These are phyloP conservation scores for Bonia amplexicaulis DNA, from an alignment of 176 grass and related monocot species.

Conservation along the genomic window DNA sequence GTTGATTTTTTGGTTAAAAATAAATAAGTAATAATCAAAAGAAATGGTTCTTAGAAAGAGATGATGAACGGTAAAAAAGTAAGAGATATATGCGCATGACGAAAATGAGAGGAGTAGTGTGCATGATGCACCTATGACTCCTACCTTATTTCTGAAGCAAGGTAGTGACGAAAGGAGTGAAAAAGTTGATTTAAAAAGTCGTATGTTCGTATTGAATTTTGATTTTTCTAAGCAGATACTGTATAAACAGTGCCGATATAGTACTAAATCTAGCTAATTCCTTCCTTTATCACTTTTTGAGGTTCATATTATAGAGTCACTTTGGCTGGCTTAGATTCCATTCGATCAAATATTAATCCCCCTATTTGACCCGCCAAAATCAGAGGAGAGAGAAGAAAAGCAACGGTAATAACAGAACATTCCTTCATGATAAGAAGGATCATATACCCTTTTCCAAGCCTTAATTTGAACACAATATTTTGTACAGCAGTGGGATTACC, in stretches of 20 bases:
- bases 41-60: too few relatives aligned
- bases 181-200: too few relatives aligned
- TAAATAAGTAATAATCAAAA: too few relatives aligned
- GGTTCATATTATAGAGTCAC: not conserved
- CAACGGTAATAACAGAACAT: slow-evolving; percentile 20
- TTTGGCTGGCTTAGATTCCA: not conserved
- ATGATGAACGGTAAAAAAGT: too few relatives aligned
- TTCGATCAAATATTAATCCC: not conserved
- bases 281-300: not conserved
- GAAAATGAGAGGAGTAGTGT: accelerated
- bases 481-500: not conserved
- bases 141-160: too few relatives aligned
- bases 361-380: not conserved
- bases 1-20: too few relatives aligned
- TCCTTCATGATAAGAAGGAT: slow-evolving; percentile 17
- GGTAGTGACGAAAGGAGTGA: too few relatives aligned
- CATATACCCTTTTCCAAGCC: not conserved
- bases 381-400: slow-evolving; percentile 13
- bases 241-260: not conserved
- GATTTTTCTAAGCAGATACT: too few relatives aligned
- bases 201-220: too few relatives aligned
- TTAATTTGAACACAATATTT: not conserved
- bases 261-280: not conserved
- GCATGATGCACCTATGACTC: too few relatives aligned
- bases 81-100: too few relatives aligned